These are phyloP conservation scores for Crithidia expoeki DNA, from an alignment of 208 protist genomes.

Conservation along the genomic window DNA sequence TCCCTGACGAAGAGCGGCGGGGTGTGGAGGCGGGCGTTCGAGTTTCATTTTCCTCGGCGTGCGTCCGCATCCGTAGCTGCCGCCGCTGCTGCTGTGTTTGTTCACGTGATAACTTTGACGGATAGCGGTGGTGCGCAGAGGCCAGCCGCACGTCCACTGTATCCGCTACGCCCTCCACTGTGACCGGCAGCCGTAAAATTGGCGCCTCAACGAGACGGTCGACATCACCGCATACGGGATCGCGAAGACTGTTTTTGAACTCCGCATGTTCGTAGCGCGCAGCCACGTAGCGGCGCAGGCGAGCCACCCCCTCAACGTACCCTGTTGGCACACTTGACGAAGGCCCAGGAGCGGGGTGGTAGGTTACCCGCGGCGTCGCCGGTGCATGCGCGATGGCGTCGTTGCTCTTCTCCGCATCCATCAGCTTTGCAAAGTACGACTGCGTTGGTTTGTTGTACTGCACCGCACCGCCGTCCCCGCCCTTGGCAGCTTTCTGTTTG, in stretches of 20 bases:
- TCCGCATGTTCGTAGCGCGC: conserved; percentile 20
- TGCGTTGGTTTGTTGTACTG: conserved; percentile 63
- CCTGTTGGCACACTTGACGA: conserved; percentile 65
- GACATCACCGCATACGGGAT: conserved; percentile 19
- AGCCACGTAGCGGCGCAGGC: conserved; percentile 53
- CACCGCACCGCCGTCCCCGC: background rate
- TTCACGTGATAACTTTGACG: background rate
- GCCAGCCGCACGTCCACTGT: conserved; percentile 63
- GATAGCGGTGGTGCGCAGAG: conserved; percentile 8
- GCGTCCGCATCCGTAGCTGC: background rate
- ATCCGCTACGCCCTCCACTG: conserved; percentile 23
- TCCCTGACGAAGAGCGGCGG: background rate
- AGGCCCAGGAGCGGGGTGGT: conserved; percentile 58
- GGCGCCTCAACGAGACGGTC: conserved; percentile 27
- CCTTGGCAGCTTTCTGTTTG: background rate
- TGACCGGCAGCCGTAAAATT: conserved; percentile 70
- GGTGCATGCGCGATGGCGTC: conserved; percentile 41
- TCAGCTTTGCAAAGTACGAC: conserved; percentile 66
- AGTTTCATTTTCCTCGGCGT: background rate
- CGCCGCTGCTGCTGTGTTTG: background rate
- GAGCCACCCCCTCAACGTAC: conserved; percentile 82
- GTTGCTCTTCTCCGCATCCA: background rate
- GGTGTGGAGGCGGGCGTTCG: background rate
- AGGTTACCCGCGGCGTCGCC: conserved; percentile 56
- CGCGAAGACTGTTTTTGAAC: conserved; percentile 37